Base-by-base conservation (phyloP, 2,329 filamentous ascomycete genomes). In the Metarhizium anisopliae region DNA sequence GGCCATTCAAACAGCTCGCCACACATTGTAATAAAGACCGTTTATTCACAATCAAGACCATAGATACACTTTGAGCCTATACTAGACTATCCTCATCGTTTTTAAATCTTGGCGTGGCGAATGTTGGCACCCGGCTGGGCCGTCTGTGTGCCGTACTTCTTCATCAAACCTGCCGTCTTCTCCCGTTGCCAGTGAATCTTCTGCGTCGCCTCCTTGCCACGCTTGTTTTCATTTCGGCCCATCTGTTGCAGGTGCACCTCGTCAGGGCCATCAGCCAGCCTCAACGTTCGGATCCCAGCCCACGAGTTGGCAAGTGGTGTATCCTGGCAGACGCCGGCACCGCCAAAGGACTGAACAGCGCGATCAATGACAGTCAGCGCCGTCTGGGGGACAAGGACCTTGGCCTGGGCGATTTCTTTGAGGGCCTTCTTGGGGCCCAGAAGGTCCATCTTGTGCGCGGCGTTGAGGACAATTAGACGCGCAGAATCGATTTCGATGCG, bases 401-500 rank as follows among this genome's bases (percentile, higher is more conserved):
- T 99, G 61, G 94, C 93, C 74, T 96, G 83, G 30, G 92, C 93
- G 63, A 99, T 99, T 72, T 97, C 90, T 71, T 87, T 90, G 59
- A 96, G 82, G 0, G 93, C 90, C 61, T 85, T 83, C 77, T 97
- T 97, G 63, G 94, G 89, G 62, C 93, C 87, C 20, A 85, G 82
- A 62, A 89, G 82, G 74, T 99, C 94, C 76, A 99, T 97, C 75
- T 90, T 90, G 72, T 95, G 87, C 58, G 94, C 94, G 1, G 94
- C 94, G 73, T 97, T 96, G 61, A 96, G 84, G 7, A 97, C 94
- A 45, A 94, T 74, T 11, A 99, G 82, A 40, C 94, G 88, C 0
- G 93, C 90, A 1, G 92, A 84, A 70, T 97, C 93, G 67, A 99
- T 96, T 68, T 97, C 93, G 63, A 97, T 85, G 35, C 94, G 86